phyloP scores from a whole-genome alignment of 345 rosid genomes.

The Populus deltoides region DNA sequence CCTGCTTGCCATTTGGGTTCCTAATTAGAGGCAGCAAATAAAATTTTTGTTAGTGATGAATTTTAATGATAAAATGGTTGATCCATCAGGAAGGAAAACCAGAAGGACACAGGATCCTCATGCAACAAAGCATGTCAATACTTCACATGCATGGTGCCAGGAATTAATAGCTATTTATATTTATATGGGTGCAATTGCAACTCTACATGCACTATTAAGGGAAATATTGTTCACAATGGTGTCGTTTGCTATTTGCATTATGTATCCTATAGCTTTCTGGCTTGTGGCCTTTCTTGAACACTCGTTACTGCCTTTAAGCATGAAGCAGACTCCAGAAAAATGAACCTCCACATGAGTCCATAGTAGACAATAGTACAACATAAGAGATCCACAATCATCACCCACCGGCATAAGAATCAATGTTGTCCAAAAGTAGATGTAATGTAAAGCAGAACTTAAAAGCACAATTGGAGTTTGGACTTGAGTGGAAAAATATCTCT shows the following conservation, averaged over 20 bases:
- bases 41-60: slow-evolving; percentile 2
- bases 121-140: neutral
- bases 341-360: neutral
- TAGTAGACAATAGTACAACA: neutral
- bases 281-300: neutral
- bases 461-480: neutral
- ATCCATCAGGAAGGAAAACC: neutral
- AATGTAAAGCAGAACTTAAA: neutral
- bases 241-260: neutral
- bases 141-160: neutral
- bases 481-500: neutral
- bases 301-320: neutral
- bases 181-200: neutral
- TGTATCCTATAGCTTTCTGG: neutral
- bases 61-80: slow-evolving; percentile 5
- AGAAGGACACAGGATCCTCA: neutral
- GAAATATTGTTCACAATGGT: neutral
- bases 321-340: neutral
- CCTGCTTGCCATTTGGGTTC: slow-evolving; percentile 93
- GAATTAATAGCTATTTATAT: neutral
- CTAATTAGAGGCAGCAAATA: slow-evolving; percentile 29
- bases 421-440: neutral
- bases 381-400: neutral
- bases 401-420: neutral
- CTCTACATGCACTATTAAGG: neutral